phyloP scores from a whole-genome alignment of 768 basidiomycete species.

The Leccinum broughii region DNA sequence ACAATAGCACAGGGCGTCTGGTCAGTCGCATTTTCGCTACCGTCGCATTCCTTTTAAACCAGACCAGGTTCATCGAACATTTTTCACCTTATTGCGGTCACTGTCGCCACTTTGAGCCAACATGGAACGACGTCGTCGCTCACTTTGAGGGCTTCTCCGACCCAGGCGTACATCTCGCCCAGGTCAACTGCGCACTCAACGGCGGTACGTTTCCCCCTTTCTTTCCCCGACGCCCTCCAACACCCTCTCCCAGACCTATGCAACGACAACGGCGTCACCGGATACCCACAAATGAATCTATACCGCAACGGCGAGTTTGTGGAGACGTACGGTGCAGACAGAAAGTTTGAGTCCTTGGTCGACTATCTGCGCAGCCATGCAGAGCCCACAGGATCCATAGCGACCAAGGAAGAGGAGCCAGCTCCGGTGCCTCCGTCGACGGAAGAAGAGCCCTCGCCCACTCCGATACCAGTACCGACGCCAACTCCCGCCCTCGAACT shows the following conservation, averaged over 20 bases:
- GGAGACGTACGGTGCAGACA: constrained; percentile 53
- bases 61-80: constrained; percentile 72
- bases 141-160: constrained; percentile 45
- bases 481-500: constrained; percentile 9
- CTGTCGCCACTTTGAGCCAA: constrained; percentile 77
- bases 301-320: constrained; percentile 66
- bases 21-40: constrained; percentile 32
- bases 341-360: constrained; percentile 55
- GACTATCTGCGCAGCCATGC: constrained; percentile 53
- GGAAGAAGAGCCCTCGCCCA: constrained; percentile 3
- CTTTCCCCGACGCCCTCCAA: not conserved
- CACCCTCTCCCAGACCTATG: constrained; percentile 65
- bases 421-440: constrained; percentile 1
- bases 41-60: too few species aligned
- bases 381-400: constrained; percentile 19
- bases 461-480: not conserved
- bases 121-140: constrained; percentile 70
- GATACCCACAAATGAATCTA: constrained; percentile 77
- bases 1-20: constrained; percentile 60
- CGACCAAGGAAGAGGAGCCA: not conserved
- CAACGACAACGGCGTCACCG: constrained; percentile 59
- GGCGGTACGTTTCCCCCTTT: constrained; percentile 55
- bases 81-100: constrained; percentile 86
- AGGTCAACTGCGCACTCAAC: constrained; percentile 76
- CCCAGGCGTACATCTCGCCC: constrained; percentile 60